Evolutionary conservation across 331 rosid species (phyloP), one percentile per base, ranked within the genome.

Genomic region (Telfairia occidentalis): DNA sequence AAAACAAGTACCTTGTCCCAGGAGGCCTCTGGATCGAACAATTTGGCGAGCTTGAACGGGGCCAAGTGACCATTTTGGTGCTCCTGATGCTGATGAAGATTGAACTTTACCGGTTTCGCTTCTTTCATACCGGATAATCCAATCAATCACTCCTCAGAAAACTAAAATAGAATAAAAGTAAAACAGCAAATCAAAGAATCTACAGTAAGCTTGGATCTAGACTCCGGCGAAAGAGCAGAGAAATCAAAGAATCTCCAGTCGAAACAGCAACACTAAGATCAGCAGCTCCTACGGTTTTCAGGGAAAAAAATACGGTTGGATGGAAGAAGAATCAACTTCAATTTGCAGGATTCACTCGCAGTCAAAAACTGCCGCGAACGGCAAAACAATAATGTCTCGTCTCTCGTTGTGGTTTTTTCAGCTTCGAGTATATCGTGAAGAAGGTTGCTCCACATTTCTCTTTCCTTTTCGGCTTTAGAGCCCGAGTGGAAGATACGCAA

Each of bases 1-100:
- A 66, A 7, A 76, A 46, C 19, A 34, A 60, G 77, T 81, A 95
- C 99, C 99, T 95, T 95, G 80, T 95, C 99, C 99, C 99, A 92
- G 0, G 99, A 92, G 79, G 97, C 96, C 80, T 95, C 99, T 9
- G 99, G 97, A 86, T 92, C 97, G 76, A 95, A 83, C 82, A 95
- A 81, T 86, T 90, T 95, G 58, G 97, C 91, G 79, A 91, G 86
- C 85, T 85, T 95, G 85, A 90, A 92, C 66, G 97, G 93, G 53
- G 99, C 85, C 70, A 86, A 86, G 83, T 95, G 99, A 28, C 97
- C 99, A 54, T 90, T 92, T 85, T 84, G 97, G 84, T 90, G 97
- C 73, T 80, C 91, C 64, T 55, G 92, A 57, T 66, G 76, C 49
- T 72, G 81, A 28, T 19, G 82, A 30, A 53, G 74, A 69, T 69